Percentiles rank a stretch among this genome's conserved stretches.
These are phyloP conservation scores for Camellia sinensis DNA, from an alignment of 148 eudicot genomes.

Conservation along the genomic window DNA sequence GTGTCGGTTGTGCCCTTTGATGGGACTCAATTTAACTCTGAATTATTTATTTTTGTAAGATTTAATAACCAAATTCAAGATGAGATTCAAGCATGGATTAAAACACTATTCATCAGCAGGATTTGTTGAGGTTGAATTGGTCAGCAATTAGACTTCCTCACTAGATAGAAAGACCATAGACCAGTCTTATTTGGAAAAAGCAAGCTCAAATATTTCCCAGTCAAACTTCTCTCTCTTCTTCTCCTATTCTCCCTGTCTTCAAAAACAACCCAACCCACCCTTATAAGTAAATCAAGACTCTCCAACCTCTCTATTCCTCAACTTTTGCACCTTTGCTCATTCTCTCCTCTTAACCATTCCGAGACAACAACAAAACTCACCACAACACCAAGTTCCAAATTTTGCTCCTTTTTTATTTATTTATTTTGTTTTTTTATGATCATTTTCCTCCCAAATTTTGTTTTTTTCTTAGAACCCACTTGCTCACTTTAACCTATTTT, in stretches of 20 bases:
- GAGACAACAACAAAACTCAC: background rate
- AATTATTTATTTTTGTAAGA: no score
- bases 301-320: background rate
- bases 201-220: background rate
- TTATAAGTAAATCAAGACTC: background rate
- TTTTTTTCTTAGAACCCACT: background rate
- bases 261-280: slow-evolving; percentile 1
- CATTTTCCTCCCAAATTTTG: background rate
- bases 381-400: background rate
- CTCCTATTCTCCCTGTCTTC: background rate
- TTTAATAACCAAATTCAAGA: no score
- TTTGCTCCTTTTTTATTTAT: background rate
- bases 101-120: no score
- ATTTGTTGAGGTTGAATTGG: slow-evolving; percentile 13
- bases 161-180: slow-evolving; percentile 25
- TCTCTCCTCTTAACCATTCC: background rate
- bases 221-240: slow-evolving; percentile 21
- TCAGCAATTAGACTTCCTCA: slow-evolving; percentile 29
- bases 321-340: background rate
- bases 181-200: slow-evolving; percentile 21
- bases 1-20: no score
- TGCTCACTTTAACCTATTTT: background rate
- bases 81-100: no score
- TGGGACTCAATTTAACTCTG: no score
- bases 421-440: background rate